Evolutionary conservation across 768 basidiomycete genomes (phyloP), one percentile per base, ranked within the genome.

Genomic region (Naganishia kalamii): DNA sequence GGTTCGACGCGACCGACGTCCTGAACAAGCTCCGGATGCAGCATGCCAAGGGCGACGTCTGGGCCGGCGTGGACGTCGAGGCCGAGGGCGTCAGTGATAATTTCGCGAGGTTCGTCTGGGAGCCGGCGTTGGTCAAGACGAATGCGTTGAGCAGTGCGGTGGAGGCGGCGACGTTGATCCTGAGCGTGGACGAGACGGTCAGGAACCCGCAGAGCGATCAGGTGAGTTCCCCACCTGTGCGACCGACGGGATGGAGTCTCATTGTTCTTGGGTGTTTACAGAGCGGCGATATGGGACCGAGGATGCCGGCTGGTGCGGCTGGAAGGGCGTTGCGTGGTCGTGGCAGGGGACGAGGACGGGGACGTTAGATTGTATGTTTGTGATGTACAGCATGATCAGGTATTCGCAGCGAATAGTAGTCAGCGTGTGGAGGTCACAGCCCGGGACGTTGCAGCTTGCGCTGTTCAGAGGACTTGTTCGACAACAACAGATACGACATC

Each of bases 61-160:
- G 92, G 92, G 87, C 84, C 48, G 96, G 96, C 66, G 92, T 98
- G 15, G 92, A 96, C 70, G 91, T 99, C 29, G 93, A 97, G 46
- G 69, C 68, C 3, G 87, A 89, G 30, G 90, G 92, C 21, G 89
- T 97, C 29, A 86, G 90, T 62, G 86, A 99, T 79, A 99, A 98
- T 79, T 87, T 98, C 87, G 90, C 91, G 60, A 88, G 90, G 48
- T 99, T 98, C 74, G 94, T 99, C 8, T 98, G 96, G 94, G 96
- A 98, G 76, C 94, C 96, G 17, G 88, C 88, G 68, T 82, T 98
- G 65, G 90, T 98, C 73, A 99, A 98, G 81, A 80, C 86, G 49
- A 99, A 99, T 74, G 96, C 96, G 25, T 87, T 99, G 73, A 88
- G 86, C 77, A 94, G 93, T 74, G 96, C 96, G 5, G 83, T 90